phyloP scores from a whole-genome alignment of 2,329 filamentous ascomycete species.

The Fusarium musae region DNA sequence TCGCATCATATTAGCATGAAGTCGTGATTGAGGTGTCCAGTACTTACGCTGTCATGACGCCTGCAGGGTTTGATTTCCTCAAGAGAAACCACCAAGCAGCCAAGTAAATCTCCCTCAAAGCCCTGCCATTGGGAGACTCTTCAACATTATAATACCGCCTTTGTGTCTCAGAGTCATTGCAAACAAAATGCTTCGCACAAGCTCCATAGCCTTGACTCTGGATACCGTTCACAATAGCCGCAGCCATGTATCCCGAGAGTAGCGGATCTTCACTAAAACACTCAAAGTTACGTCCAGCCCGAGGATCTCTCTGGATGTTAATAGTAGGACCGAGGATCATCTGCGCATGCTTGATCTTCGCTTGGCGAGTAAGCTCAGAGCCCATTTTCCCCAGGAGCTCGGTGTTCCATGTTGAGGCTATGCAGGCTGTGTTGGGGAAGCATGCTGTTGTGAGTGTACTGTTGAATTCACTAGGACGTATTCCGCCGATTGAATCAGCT shows the following conservation, averaged over 20 bases:
- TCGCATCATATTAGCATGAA: background rate
- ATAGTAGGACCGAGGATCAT: slow-evolving; percentile 28
- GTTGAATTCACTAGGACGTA: background rate
- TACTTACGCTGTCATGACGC: slow-evolving; percentile 34
- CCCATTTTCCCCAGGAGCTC: background rate
- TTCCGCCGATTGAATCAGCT: background rate
- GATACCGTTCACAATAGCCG: slow-evolving; percentile 26
- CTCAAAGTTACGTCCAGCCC: slow-evolving; percentile 32
- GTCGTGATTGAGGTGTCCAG: too few relatives aligned
- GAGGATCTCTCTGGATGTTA: slow-evolving; percentile 26
- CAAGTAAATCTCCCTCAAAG: slow-evolving; percentile 30
- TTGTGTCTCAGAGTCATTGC: slow-evolving; percentile 31
- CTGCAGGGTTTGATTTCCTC: slow-evolving; percentile 10
- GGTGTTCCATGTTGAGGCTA: background rate
- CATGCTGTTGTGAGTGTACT: background rate
- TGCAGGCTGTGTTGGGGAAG: background rate
- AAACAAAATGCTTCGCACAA: slow-evolving; percentile 29
- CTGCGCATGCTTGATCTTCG: slow-evolving; percentile 1
- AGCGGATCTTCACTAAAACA: slow-evolving; percentile 35
- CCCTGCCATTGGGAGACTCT: background rate
- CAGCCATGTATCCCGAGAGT: slow-evolving; percentile 25
- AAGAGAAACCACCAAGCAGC: slow-evolving; percentile 31
- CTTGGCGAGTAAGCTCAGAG: background rate
- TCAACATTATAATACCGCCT: slow-evolving; percentile 25
- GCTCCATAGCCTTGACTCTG: slow-evolving; percentile 16